These are phyloP conservation scores for Cladobotryum protrusum DNA, from an alignment of 2,329 filamentous ascomycete species.

Conservation along the genomic window DNA sequence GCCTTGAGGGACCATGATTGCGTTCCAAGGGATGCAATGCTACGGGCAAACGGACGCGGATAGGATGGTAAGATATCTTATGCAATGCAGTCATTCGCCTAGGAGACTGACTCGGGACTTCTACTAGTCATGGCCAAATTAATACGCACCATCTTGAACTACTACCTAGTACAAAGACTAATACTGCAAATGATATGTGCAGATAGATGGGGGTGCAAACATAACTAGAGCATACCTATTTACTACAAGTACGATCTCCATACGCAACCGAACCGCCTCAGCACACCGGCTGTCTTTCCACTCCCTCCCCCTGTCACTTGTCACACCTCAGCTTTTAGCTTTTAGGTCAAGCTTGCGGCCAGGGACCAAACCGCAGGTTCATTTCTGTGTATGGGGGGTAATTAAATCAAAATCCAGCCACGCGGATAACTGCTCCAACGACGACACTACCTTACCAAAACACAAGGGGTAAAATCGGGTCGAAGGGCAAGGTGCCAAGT, in stretches of 20 bases:
- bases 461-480: neutral
- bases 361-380: neutral
- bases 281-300: too few species aligned
- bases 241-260: too few species aligned
- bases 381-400: neutral
- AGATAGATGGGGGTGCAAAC: too few species aligned
- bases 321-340: neutral
- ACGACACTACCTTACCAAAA: neutral
- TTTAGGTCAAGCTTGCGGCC: neutral
- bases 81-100: too few species aligned
- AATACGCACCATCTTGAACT: neutral
- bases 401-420: neutral
- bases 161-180: neutral
- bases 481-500: neutral
- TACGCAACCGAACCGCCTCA: too few species aligned
- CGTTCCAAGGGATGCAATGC: neutral
- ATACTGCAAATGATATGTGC: too few species aligned
- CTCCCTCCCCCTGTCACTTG: too few species aligned
- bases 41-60: too few species aligned
- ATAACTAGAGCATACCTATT: too few species aligned
- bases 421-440: neutral
- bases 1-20: neutral
- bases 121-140: neutral
- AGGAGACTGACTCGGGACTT: neutral
- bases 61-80: too few species aligned